Conservation (phyloP, 2,329 filamentous ascomycete genomes). For the Fusarium sp. region DNA sequence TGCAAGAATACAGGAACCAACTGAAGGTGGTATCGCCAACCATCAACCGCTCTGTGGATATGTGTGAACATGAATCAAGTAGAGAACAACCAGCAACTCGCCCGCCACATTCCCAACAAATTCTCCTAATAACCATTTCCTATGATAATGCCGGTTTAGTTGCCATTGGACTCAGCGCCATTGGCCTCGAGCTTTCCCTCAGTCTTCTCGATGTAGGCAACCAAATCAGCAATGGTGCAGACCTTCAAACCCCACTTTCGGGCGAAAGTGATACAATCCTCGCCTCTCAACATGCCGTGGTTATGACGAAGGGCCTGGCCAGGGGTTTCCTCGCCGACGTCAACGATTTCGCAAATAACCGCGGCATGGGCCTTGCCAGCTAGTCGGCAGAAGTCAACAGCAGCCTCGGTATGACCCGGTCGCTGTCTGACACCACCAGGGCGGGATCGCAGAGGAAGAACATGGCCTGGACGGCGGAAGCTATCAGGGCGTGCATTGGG, state of each 20-base stretch:
- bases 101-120: background rate
- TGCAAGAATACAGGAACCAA: conserved; percentile 30
- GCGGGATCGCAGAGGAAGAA: conserved; percentile 84
- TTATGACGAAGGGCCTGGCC: conserved; percentile 73
- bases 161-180: conserved; percentile 30
- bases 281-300: conserved; percentile 91
- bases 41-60: conserved; percentile 14
- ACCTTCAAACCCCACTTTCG: conserved; percentile 89
- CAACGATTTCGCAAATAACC: conserved; percentile 92
- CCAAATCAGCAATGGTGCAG: conserved; percentile 93
- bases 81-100: background rate
- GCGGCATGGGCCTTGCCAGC: conserved; percentile 81
- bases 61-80: conserved; percentile 3
- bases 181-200: conserved; percentile 69
- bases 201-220: conserved; percentile 79
- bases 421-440: conserved; percentile 84
- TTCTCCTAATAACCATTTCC: background rate
- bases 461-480: conserved; percentile 88
- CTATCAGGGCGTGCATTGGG: conserved; percentile 63
- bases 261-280: conserved; percentile 89
- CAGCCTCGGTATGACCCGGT: conserved; percentile 91
- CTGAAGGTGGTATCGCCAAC: conserved; percentile 5
- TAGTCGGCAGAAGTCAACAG: conserved; percentile 87
- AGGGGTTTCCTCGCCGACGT: conserved; percentile 78
- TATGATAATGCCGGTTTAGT: conserved; percentile 11